These are phyloP conservation scores for Xylariaceae sp. DNA, from an alignment of 2,329 filamentous ascomycete species.

Conservation along the genomic window DNA sequence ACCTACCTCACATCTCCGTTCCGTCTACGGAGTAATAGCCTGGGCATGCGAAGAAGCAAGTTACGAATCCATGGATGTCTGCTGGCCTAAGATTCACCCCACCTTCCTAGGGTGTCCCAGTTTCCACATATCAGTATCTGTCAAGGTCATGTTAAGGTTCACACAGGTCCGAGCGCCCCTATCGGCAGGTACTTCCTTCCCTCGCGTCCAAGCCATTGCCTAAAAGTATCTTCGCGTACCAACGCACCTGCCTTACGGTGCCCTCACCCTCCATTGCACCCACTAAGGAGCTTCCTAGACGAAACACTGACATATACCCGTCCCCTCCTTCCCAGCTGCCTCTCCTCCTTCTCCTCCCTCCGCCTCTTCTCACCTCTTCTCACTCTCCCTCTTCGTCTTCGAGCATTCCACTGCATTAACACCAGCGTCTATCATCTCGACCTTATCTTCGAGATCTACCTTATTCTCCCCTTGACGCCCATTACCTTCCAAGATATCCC, in stretches of 20 bases:
- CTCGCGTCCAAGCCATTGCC: neutral
- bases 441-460: no score
- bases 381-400: neutral
- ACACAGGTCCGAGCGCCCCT: neutral
- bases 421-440: no score
- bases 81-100: neutral
- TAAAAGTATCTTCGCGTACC: neutral
- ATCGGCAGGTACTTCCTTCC: neutral
- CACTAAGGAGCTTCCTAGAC: neutral
- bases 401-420: neutral
- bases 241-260: neutral
- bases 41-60: neutral
- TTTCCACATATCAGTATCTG: no score
- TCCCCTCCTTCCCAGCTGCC: neutral
- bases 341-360: neutral
- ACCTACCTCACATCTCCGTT: no score
- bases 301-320: neutral
- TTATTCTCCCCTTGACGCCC: neutral
- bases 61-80: neutral
- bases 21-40: no score
- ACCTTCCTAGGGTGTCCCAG: neutral
- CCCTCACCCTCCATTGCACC: slow-evolving; percentile 1
- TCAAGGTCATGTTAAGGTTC: neutral
- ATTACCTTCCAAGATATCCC: neutral
- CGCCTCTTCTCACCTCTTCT: neutral